phyloP scores from a whole-genome alignment of 441 rosid genomes.

The Theobroma grandiflorum region DNA sequence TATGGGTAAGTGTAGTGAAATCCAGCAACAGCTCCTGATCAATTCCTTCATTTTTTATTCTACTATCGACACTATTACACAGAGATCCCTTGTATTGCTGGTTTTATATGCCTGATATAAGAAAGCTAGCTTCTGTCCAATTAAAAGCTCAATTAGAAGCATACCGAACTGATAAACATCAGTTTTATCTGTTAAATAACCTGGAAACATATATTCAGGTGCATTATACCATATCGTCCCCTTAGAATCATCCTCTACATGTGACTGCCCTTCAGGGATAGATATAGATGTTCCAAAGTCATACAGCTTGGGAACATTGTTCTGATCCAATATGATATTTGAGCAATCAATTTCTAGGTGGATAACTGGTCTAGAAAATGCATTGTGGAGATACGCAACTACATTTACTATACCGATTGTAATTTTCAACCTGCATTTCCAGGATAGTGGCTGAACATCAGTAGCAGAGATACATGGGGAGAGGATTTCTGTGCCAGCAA shows the following conservation, averaged over 20 bases:
- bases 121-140: not conserved
- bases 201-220: not conserved
- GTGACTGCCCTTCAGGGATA: constrained; percentile 13
- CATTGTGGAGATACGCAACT: constrained; percentile 29
- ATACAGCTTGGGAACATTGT: constrained; percentile 8
- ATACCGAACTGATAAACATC: constrained; percentile 24
- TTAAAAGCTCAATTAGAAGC: constrained; percentile 20
- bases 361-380: constrained; percentile 14
- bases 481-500: not conserved
- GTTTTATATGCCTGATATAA: too few relatives aligned
- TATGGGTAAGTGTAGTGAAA: not conserved
- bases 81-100: too few relatives aligned
- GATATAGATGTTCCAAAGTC: not conserved
- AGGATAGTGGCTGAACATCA: not conserved
- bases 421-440: constrained; percentile 25
- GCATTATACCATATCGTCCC: not conserved
- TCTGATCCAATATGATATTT: not conserved
- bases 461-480: not conserved
- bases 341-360: not conserved
- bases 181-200: constrained; percentile 3
- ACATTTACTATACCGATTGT: constrained; percentile 34
- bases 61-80: not conserved
- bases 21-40: not conserved
- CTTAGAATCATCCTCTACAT: not conserved
- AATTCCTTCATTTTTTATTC: not conserved